Percentiles rank a stretch among this genome's conserved stretches.
These are phyloP conservation scores for Spizellomyces punctatus DNA, from an alignment of 192 early-diverging fungal species.

Conservation along the genomic window DNA sequence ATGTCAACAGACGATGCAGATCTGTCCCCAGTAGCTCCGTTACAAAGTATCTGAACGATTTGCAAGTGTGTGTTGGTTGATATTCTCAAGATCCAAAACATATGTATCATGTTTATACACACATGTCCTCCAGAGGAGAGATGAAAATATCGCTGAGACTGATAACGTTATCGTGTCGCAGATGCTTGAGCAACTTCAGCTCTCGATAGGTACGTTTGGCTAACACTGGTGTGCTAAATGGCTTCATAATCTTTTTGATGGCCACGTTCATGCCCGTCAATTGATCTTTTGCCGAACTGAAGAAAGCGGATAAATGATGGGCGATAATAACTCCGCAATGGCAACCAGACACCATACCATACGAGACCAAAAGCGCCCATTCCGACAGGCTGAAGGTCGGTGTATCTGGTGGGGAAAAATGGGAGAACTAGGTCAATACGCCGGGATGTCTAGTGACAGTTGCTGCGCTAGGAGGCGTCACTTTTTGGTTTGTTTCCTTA, in stretches of 20 bases:
- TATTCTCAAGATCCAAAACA: too few relatives aligned
- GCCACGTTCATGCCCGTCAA: slow-evolving; percentile 82
- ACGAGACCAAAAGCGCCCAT: slow-evolving; percentile 98
- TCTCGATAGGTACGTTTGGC: slow-evolving; percentile 96
- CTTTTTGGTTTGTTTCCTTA: not conserved
- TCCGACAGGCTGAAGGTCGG: slow-evolving; percentile 90
- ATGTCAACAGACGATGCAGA: slow-evolving; percentile 87
- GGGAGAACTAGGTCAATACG: not conserved
- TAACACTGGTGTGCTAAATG: slow-evolving; percentile 88
- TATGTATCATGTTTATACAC: slow-evolving; percentile 24
- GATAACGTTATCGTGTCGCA: slow-evolving; percentile 96
- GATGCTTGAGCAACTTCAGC: slow-evolving; percentile 88
- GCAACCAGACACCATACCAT: slow-evolving; percentile 64
- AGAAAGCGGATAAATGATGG: not conserved
- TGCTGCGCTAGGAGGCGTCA: too few relatives aligned
- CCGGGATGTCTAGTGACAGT: not conserved
- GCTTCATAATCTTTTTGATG: slow-evolving; percentile 97
- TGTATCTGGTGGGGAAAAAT: slow-evolving; percentile 65
- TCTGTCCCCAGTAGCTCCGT: slow-evolving; percentile 96
- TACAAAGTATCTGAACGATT: slow-evolving; percentile 75
- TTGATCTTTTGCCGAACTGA: slow-evolving; percentile 87
- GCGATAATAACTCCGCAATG: not conserved
- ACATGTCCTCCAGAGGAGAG: slow-evolving; percentile 90
- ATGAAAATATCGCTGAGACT: slow-evolving; percentile 93
- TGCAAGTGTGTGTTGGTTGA: not conserved